Percentiles rank a stretch among this genome's conserved stretches.
These are phyloP conservation scores for Suhomyces atakaporum DNA, from an alignment of 1,139 yeast genomes.

Conservation along the genomic window DNA sequence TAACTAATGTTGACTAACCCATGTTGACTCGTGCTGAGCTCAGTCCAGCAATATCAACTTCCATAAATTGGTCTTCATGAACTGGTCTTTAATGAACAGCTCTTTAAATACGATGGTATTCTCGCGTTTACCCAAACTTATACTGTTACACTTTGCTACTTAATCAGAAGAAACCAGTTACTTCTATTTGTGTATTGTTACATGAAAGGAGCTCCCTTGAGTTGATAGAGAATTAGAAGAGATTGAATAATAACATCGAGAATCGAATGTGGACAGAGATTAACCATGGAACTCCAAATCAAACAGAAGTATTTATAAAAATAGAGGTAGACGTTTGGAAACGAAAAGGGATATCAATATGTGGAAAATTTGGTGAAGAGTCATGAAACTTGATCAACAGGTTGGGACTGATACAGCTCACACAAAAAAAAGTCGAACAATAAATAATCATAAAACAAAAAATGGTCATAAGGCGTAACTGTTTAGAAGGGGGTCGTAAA, in stretches of 20 bases:
- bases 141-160: too few relatives aligned
- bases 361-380: conserved; percentile 6
- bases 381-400: conserved; percentile 9
- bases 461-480: conserved; percentile 8
- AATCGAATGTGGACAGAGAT: conserved; percentile 7
- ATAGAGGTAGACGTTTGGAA: conserved; percentile 6
- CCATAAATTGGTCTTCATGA: too few relatives aligned
- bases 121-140: too few relatives aligned
- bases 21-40: too few relatives aligned
- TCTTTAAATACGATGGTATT: too few relatives aligned
- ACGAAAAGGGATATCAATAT: conserved; percentile 4
- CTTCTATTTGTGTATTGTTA: conserved; percentile 11
- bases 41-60: too few relatives aligned
- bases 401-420: conserved; percentile 8
- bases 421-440: conserved; percentile 11
- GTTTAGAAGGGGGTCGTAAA: conserved; percentile 4
- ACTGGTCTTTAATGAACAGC: too few relatives aligned
- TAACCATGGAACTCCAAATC: conserved; percentile 10
- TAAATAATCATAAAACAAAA: conserved; percentile 5
- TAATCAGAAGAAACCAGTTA: conserved; percentile 3
- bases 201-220: too few relatives aligned
- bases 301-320: conserved; percentile 3
- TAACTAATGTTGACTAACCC: too few relatives aligned
- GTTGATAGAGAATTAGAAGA: conserved; percentile 10
- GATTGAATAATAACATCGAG: conserved; percentile 12